phyloP scores from a whole-genome alignment of 768 basidiomycete species.

The Tricholoma terreum region DNA sequence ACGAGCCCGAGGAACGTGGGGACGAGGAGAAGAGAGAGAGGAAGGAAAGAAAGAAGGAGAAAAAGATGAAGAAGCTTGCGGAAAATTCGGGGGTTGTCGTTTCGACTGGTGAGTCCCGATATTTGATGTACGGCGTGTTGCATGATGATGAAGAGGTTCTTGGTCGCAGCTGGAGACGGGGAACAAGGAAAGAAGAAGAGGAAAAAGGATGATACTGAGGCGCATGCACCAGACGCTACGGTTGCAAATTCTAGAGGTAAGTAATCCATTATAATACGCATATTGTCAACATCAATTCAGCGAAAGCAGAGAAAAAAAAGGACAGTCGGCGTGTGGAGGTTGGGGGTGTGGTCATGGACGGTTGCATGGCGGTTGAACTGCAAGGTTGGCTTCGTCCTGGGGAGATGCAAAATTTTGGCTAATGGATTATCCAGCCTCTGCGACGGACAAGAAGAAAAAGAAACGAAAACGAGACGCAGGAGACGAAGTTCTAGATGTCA shows the following conservation, averaged over 20 bases:
- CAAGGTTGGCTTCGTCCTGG: slow-evolving; percentile 15
- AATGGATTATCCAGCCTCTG: slow-evolving; percentile 8
- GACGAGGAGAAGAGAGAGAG: slow-evolving; percentile 24
- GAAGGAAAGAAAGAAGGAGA: slow-evolving; percentile 21
- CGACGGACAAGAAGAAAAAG: slow-evolving; percentile 36
- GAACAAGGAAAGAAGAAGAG: slow-evolving; percentile 16
- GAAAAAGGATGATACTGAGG: slow-evolving; percentile 3
- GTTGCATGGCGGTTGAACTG: slow-evolving; percentile 18
- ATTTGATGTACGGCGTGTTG: background rate
- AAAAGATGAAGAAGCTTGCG: slow-evolving; percentile 8
- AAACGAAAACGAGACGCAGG: slow-evolving; percentile 40
- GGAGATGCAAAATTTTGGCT: background rate
- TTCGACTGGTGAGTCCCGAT: slow-evolving; percentile 18
- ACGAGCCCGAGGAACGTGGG: slow-evolving; percentile 16
- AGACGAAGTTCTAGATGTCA: slow-evolving; percentile 11
- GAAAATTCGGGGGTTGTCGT: slow-evolving; percentile 11
- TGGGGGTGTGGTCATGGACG: slow-evolving; percentile 11
- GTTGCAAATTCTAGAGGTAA: background rate
- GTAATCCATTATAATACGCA: background rate
- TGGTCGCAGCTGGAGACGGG: background rate
- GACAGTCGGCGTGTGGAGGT: slow-evolving; percentile 15
- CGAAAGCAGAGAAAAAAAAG: slow-evolving; percentile 24
- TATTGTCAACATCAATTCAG: background rate
- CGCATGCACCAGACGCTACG: background rate
- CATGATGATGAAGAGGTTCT: background rate